Conservation (phyloP, 441 rosid genomes). For the Adansonia gregorii region DNA sequence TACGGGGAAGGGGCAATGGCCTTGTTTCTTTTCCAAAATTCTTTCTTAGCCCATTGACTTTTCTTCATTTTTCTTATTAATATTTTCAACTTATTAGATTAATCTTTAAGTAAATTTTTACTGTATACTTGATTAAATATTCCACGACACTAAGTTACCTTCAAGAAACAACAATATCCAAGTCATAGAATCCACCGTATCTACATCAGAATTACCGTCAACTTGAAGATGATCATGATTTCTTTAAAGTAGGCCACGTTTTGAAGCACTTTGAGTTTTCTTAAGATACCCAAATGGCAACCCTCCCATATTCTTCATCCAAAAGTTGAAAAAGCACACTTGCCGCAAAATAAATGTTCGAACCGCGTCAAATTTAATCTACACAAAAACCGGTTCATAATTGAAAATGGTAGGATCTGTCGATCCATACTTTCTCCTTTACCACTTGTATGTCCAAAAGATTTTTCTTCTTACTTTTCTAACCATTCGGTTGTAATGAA, state of each 20-base stretch:
- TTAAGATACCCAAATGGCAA: not conserved
- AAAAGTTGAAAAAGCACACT: not conserved
- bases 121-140: not conserved
- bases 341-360: not conserved
- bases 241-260: not conserved
- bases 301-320: not conserved
- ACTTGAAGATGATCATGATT: slow-evolving; percentile 6
- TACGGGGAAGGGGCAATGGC: not conserved
- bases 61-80: not conserved
- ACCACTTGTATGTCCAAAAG: not conserved
- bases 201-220: not conserved
- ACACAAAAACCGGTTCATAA: not conserved
- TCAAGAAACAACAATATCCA: not conserved
- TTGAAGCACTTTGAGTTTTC: slow-evolving; percentile 2
- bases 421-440: not conserved
- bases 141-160: not conserved
- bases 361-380: not conserved
- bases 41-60: not conserved
- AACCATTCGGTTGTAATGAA: not conserved
- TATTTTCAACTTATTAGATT: not conserved
- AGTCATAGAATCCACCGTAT: not conserved
- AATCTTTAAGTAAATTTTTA: not conserved
- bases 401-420: not conserved
- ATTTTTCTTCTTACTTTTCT: slow-evolving; percentile 4
- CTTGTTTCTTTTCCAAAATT: not conserved